These are phyloP conservation scores for Sporothrix humicola DNA, from an alignment of 2,329 filamentous ascomycete genomes.

Conservation along the genomic window DNA sequence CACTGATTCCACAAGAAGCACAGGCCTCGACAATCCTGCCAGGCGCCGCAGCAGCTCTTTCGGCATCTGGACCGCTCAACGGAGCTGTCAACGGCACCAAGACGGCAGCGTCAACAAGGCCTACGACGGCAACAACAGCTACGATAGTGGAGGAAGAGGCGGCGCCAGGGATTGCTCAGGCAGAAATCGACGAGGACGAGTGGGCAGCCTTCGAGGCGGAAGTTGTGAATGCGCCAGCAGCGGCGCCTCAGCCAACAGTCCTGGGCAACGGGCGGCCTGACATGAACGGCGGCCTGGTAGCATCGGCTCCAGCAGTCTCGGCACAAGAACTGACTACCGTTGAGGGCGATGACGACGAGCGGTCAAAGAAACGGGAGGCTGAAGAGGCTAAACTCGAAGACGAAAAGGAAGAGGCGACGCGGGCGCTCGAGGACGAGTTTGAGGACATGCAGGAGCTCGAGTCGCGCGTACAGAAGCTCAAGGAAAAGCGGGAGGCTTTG, in stretches of 20 bases:
- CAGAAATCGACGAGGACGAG: slow-evolving; percentile 71
- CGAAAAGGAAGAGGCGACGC: slow-evolving; percentile 76
- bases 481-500: slow-evolving; percentile 73
- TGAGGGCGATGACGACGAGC: slow-evolving; percentile 57
- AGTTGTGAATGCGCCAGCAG: slow-evolving; percentile 58
- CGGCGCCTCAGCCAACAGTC: slow-evolving; percentile 39
- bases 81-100: background rate
- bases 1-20: slow-evolving; percentile 46
- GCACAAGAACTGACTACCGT: slow-evolving; percentile 61
- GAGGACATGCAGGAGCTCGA: slow-evolving; percentile 84
- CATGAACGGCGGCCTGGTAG: slow-evolving; percentile 56
- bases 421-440: slow-evolving; percentile 76
- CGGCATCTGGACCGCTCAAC: slow-evolving; percentile 15
- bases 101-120: background rate
- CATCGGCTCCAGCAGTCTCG: slow-evolving; percentile 71
- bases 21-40: slow-evolving; percentile 24
- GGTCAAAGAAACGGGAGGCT: slow-evolving; percentile 58
- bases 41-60: slow-evolving; percentile 17
- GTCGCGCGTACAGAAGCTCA: slow-evolving; percentile 69
- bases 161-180: slow-evolving; percentile 29
- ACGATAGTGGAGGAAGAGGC: background rate
- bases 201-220: slow-evolving; percentile 90
- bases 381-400: slow-evolving; percentile 64
- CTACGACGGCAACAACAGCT: slow-evolving; percentile 33
- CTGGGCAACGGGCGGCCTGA: background rate